phyloP scores from a whole-genome alignment of 192 early-diverging fungal genomes.

The Spizellomyces punctatus region DNA sequence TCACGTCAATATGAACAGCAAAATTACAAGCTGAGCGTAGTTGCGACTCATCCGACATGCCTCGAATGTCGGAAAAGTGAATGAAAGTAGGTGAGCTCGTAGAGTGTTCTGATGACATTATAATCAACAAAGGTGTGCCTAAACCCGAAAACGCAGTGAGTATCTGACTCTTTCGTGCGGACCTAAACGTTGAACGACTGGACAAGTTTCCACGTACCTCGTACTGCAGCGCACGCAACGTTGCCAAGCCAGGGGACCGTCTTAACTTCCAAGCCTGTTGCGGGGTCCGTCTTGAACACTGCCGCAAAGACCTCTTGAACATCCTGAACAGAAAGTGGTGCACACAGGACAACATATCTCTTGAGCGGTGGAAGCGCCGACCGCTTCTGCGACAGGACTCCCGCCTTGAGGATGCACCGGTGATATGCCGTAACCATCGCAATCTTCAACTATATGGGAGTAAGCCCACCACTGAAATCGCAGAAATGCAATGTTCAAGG shows the following conservation, averaged over 20 bases:
- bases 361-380: conserved; percentile 13
- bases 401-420: conserved; percentile 23
- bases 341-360: conserved; percentile 22
- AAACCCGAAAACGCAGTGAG: background rate
- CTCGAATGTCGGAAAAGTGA: conserved; percentile 30
- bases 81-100: conserved; percentile 20
- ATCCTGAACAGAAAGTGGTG: background rate
- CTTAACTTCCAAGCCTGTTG: background rate
- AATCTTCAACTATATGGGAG: too few species aligned
- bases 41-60: conserved; percentile 23
- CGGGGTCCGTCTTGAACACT: conserved; percentile 16
- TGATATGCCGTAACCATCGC: too few species aligned
- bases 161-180: background rate
- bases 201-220: conserved; percentile 5
- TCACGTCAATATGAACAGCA: conserved; percentile 24
- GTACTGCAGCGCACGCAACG: conserved; percentile 21
- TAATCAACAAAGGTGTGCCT: conserved; percentile 27
- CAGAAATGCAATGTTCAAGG: too few species aligned
- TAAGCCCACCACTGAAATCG: too few species aligned
- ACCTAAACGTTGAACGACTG: background rate
- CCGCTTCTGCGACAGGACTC: conserved; percentile 20
- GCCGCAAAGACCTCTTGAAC: conserved; percentile 13
- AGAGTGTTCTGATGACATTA: background rate
- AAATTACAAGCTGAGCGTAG: conserved; percentile 37
- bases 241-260: conserved; percentile 19